Base-by-base conservation (phyloP, 2,329 filamentous ascomycete species). In the Emmonsiellopsis sp. region DNA sequence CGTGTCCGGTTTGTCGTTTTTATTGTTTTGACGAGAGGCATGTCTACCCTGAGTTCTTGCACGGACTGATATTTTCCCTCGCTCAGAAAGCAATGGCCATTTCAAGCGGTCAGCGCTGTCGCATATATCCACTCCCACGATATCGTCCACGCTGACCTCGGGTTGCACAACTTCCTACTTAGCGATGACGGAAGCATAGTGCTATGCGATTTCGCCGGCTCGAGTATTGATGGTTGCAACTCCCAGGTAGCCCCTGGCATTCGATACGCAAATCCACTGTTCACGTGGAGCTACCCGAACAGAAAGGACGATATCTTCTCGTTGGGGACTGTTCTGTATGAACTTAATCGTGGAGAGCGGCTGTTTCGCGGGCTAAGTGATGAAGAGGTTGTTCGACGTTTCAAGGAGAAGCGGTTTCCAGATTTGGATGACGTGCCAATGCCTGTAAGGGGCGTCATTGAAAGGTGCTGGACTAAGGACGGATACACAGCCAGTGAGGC, bases 171-270 rank as follows among this genome's bases (percentile, higher is more conserved):
- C 50, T 58, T 61, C 44, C 58, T 61, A 26, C 57, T 58, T 10
- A 55, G 55, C 11, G 59, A 61, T 11, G 56, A 61, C 38, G 51
- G 59, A 34, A 58, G 57, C 16, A 56, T 61, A 40, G 58, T 57
- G 26, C 50, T 61, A 26, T 61, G 59, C 43, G 59, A 61, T 48
- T 61, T 61, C 41, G 50, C 54, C 38, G 59, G 59, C n/a, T 59
- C 59, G 55, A 57, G 50, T 47, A 41, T 54, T 4, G 31, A 54
- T 38, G 42, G 49, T 30, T 31, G n/a, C 20, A 31, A 15, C 16
- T 35, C 45, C 20, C 3, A 48, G 13, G 45, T 48, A 15, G 31
- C 26, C 16, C 31, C 16, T 30, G 45, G 45, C n/a, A 48, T 20
- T 15, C 16, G 45, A 34, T 48, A 48, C 15, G 13, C 45, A 16